A percentile compares a stretch with the other conserved stretches of the same genome.
Conservation (phyloP, 768 basidiomycete genomes). For the Tremella yokohamensis region DNA sequence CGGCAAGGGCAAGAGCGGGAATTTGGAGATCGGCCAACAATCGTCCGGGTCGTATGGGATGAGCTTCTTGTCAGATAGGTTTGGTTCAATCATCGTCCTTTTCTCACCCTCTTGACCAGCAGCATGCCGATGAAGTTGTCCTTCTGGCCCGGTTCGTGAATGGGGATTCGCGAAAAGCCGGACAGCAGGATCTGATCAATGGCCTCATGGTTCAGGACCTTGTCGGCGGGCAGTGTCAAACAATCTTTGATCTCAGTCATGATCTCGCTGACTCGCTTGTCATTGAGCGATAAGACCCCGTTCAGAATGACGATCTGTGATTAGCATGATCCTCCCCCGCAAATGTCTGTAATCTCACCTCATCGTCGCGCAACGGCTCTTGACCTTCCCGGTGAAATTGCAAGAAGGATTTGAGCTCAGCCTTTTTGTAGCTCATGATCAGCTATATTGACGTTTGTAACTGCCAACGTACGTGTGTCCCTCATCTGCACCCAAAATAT, state of each 20-base stretch:
- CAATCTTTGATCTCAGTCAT: constrained; percentile 75
- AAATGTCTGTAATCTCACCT: constrained; percentile 36
- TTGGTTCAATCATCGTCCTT: neutral
- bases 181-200: constrained; percentile 62
- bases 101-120: constrained; percentile 71
- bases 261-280: constrained; percentile 60
- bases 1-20: constrained; percentile 76
- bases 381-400: constrained; percentile 53
- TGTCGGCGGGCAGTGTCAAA: constrained; percentile 70
- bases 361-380: constrained; percentile 53
- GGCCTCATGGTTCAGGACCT: constrained; percentile 69
- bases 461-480: constrained; percentile 48
- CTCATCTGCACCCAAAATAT: constrained; percentile 70
- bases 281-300: constrained; percentile 51
- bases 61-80: constrained; percentile 56
- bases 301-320: constrained; percentile 50
- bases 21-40: constrained; percentile 54
- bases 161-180: constrained; percentile 88
- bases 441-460: constrained; percentile 7
- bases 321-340: neutral
- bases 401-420: constrained; percentile 54
- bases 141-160: constrained; percentile 69
- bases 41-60: constrained; percentile 84
- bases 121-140: constrained; percentile 74
- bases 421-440: constrained; percentile 42